Percentiles rank a stretch among this genome's conserved stretches.
Evolutionary conservation across 1,139 yeast species (phyloP).

Genomic region (Candida tetrigidarum): DNA sequence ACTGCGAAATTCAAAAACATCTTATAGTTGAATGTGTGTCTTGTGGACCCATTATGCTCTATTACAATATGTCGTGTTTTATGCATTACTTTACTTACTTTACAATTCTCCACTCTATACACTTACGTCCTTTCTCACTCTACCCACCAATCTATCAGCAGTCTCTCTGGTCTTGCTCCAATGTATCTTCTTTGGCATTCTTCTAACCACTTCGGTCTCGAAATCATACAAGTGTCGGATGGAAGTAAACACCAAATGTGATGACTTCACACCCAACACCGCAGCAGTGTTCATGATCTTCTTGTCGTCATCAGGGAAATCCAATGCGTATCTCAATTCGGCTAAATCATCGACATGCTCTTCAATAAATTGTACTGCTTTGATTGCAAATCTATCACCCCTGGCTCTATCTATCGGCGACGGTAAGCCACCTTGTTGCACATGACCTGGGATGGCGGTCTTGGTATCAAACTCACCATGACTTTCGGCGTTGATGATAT

Average conservation of each 20-base stretch:
- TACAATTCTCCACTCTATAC: neutral
- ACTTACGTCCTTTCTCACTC: too few species aligned
- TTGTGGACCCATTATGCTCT: too few species aligned
- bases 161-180: constrained; percentile 79
- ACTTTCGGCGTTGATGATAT: constrained; percentile 80
- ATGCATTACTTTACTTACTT: neutral
- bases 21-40: too few species aligned
- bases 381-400: constrained; percentile 88
- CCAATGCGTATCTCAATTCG: constrained; percentile 31
- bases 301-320: constrained; percentile 37
- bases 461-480: constrained; percentile 83
- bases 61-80: neutral
- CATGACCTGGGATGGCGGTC: constrained; percentile 98
- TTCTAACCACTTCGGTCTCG: constrained; percentile 77
- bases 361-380: constrained; percentile 87
- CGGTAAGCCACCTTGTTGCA: constrained; percentile 97
- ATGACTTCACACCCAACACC: constrained; percentile 83
- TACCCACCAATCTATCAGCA: constrained; percentile 86
- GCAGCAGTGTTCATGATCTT: constrained; percentile 65
- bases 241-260: constrained; percentile 75
- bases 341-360: constrained; percentile 30
- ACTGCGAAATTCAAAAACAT: too few species aligned
- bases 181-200: constrained; percentile 89
- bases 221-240: constrained; percentile 78
- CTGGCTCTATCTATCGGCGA: constrained; percentile 94